A percentile compares a stretch with the other conserved stretches of the same genome.
Conservation (phyloP, 2,329 filamentous ascomycete species). For the Magnaporthales sp. region DNA sequence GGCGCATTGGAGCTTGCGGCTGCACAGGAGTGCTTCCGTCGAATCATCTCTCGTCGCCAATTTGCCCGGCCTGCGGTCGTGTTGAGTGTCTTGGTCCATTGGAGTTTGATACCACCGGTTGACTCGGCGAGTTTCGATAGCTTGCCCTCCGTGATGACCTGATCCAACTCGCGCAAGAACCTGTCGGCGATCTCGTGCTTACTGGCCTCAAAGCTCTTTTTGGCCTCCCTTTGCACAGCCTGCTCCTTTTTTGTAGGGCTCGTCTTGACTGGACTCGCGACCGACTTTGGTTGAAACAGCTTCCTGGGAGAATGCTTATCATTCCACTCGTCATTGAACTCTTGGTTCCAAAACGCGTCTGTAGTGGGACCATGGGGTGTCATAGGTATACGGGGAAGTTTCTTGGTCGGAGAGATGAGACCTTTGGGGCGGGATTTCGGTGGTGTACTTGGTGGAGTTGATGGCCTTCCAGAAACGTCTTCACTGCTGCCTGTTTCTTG, state of each 20-base stretch:
- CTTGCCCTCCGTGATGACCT: constrained; percentile 49
- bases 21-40: constrained; percentile 16
- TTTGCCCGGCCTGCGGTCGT: constrained; percentile 70
- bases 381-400: constrained; percentile 35
- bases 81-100: constrained; percentile 72
- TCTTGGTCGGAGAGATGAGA: constrained; percentile 23
- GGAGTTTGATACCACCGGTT: constrained; percentile 62
- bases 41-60: constrained; percentile 55
- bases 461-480: not conserved
- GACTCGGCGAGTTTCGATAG: constrained; percentile 48
- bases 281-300: constrained; percentile 15
- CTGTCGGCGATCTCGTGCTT: constrained; percentile 55
- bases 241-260: constrained; percentile 20
- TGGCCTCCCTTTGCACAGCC: constrained; percentile 29
- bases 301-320: constrained; percentile 40
- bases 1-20: constrained; percentile 7
- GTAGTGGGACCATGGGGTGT: constrained; percentile 44
- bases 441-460: constrained; percentile 13
- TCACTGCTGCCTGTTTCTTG: constrained; percentile 1
- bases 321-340: constrained; percentile 54
- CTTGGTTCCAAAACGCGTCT: constrained; percentile 52
- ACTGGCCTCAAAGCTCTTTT: constrained; percentile 51
- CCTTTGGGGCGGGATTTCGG: constrained; percentile 9
- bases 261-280: constrained; percentile 5
- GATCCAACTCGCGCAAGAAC: constrained; percentile 65